These are phyloP conservation scores for Pleurozium schreberi DNA, from an alignment of 225 moss, liverwort and hornwort genomes.

Conservation along the genomic window DNA sequence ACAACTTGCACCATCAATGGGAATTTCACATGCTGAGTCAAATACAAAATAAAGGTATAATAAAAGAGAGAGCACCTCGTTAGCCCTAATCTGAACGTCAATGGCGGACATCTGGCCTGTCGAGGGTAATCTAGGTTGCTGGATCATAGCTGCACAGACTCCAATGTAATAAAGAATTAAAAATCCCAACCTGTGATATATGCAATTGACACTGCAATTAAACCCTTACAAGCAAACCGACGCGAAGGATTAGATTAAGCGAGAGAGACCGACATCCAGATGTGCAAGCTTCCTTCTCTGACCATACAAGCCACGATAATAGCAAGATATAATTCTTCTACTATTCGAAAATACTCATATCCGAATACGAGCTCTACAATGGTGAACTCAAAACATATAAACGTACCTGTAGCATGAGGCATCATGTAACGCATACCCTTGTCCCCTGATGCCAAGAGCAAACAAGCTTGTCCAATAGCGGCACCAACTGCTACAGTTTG, in stretches of 20 bases:
- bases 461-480: conserved; percentile 96
- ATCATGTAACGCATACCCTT: conserved; percentile 98
- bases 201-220: background rate
- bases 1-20: background rate
- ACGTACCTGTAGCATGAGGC: conserved; percentile 89
- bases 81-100: conserved; percentile 94
- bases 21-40: background rate
- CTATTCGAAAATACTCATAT: background rate
- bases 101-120: conserved; percentile 99
- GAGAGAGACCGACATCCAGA: background rate
- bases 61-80: conserved; percentile 43
- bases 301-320: background rate
- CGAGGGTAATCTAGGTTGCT: conserved; percentile 97
- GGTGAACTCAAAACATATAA: background rate
- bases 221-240: background rate
- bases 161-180: background rate
- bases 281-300: background rate
- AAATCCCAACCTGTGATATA: background rate
- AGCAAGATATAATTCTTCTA: background rate
- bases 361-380: background rate
- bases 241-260: background rate
- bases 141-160: conserved; percentile 89
- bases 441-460: conserved; percentile 89
- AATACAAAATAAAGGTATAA: background rate
- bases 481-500: conserved; percentile 99